These are phyloP conservation scores for Endothia cerciana DNA, from an alignment of 2,329 filamentous ascomycete genomes.

Conservation along the genomic window DNA sequence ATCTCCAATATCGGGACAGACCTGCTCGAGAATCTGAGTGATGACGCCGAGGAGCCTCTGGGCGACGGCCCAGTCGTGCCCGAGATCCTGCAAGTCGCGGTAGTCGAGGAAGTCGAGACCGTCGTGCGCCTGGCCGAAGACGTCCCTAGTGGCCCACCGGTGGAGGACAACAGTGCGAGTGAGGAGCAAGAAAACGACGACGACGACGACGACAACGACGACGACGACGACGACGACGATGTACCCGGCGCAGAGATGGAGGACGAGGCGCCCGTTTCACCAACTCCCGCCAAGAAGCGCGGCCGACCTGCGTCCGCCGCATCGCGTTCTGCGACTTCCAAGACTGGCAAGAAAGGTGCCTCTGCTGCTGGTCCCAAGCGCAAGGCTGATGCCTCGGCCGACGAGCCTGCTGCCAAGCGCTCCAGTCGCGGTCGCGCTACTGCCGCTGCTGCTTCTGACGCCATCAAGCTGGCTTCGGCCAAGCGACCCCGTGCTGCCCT, in stretches of 20 bases:
- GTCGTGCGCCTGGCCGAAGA: constrained; percentile 4
- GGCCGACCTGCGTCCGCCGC: constrained; percentile 30
- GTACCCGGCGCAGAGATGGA: constrained; percentile 19
- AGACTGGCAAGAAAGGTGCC: constrained; percentile 3
- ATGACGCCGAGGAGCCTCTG: constrained; percentile 20
- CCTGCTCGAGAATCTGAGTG: constrained; percentile 17
- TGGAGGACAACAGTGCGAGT: neutral
- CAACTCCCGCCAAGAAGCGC: constrained; percentile 31
- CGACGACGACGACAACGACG: constrained; percentile 3
- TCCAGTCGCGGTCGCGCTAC: constrained; percentile 25
- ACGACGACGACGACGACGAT: constrained; percentile 4
- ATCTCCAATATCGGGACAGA: constrained; percentile 23
- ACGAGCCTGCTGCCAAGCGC: constrained; percentile 22
- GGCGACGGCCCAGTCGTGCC: constrained; percentile 19
- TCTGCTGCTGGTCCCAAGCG: constrained; percentile 24
- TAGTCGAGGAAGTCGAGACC: constrained; percentile 11
- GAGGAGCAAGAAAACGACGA: constrained; percentile 3
- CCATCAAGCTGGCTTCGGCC: constrained; percentile 24
- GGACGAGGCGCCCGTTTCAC: constrained; percentile 27
- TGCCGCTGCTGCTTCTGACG: constrained; percentile 27
- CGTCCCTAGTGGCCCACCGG: neutral
- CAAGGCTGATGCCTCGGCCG: constrained; percentile 13
- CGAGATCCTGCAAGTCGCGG: constrained; percentile 15
- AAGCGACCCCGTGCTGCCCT: constrained; percentile 23
- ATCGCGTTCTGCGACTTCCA: constrained; percentile 26